A percentile compares a stretch with the other conserved stretches of the same genome.
Evolutionary conservation across 805 yeast genomes (phyloP).

Genomic region (Nakazawaea populi): DNA sequence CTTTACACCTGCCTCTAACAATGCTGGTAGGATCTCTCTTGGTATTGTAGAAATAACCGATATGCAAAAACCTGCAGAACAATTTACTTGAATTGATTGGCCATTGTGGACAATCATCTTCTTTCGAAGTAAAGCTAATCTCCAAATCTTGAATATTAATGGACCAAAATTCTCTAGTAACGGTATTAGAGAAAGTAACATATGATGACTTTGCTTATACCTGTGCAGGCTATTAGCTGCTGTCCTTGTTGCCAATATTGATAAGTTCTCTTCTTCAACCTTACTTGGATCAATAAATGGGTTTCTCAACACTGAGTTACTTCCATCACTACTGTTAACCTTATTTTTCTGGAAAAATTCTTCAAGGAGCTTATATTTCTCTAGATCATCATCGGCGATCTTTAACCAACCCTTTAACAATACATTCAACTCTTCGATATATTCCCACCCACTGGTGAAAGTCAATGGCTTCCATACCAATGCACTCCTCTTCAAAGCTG

Average conservation of each 20-base stretch:
- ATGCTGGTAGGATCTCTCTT: slow-evolving; percentile 35
- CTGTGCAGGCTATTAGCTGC: slow-evolving; percentile 10
- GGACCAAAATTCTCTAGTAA: slow-evolving; percentile 57
- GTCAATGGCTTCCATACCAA: slow-evolving; percentile 34
- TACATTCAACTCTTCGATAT: slow-evolving; percentile 27
- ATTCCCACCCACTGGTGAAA: slow-evolving; percentile 38
- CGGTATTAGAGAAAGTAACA: slow-evolving; percentile 38
- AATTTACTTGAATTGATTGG: slow-evolving; percentile 28
- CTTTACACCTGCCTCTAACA: slow-evolving; percentile 21
- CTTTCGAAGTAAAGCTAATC: slow-evolving; percentile 52
- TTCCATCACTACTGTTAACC: too few relatives aligned
- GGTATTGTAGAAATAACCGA: slow-evolving; percentile 63
- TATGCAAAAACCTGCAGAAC: slow-evolving; percentile 51
- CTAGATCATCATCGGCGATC: slow-evolving; percentile 11
- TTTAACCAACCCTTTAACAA: slow-evolving; percentile 22
- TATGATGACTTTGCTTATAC: slow-evolving; percentile 27
- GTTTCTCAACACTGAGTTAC: too few relatives aligned
- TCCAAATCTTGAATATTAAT: slow-evolving; percentile 57
- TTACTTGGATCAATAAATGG: too few relatives aligned
- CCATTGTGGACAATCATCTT: slow-evolving; percentile 42
- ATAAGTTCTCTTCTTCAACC: too few relatives aligned
- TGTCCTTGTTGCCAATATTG: too few relatives aligned
- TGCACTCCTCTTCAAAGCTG: slow-evolving; percentile 3
- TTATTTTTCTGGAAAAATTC: slow-evolving; percentile 25
- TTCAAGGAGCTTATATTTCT: slow-evolving; percentile 14